These are phyloP conservation scores for Leccinum arenicola DNA, from an alignment of 768 basidiomycete genomes.

Conservation along the genomic window DNA sequence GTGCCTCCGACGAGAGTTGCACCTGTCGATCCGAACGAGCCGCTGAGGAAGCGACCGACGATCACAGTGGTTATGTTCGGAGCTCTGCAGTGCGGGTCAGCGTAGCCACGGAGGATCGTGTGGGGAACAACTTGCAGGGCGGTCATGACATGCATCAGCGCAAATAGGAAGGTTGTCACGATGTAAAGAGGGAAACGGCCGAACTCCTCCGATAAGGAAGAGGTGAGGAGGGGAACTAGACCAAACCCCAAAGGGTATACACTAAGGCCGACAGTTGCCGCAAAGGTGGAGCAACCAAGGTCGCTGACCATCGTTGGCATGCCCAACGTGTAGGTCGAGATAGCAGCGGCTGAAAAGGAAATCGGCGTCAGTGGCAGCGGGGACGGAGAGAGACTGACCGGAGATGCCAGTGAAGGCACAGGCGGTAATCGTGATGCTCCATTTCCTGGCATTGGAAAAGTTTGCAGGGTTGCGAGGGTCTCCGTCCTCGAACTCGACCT, in stretches of 20 bases:
- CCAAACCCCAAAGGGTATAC: conserved; percentile 62
- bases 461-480: conserved; percentile 41
- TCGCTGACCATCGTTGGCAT: conserved; percentile 51
- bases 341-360: conserved; percentile 41
- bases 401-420: conserved; percentile 34
- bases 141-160: conserved; percentile 46
- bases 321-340: conserved; percentile 55
- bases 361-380: background rate
- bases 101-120: background rate
- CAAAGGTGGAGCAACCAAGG: conserved; percentile 42
- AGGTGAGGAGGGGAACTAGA: conserved; percentile 59
- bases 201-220: conserved; percentile 72
- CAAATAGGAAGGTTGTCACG: conserved; percentile 46
- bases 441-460: conserved; percentile 40
- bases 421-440: conserved; percentile 36
- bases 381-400: conserved; percentile 20
- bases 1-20: conserved; percentile 76
- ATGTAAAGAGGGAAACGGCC: conserved; percentile 62
- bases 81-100: conserved; percentile 27
- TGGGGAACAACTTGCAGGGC: conserved; percentile 25
- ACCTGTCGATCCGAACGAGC: conserved; percentile 66
- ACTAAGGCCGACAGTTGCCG: conserved; percentile 48
- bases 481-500: conserved; percentile 41
- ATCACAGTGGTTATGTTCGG: conserved; percentile 60
- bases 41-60: conserved; percentile 60